Evolutionary conservation across 331 rosid species (phyloP), one percentile per base, ranked within the genome.

Genomic region (Telfairia occidentalis): DNA sequence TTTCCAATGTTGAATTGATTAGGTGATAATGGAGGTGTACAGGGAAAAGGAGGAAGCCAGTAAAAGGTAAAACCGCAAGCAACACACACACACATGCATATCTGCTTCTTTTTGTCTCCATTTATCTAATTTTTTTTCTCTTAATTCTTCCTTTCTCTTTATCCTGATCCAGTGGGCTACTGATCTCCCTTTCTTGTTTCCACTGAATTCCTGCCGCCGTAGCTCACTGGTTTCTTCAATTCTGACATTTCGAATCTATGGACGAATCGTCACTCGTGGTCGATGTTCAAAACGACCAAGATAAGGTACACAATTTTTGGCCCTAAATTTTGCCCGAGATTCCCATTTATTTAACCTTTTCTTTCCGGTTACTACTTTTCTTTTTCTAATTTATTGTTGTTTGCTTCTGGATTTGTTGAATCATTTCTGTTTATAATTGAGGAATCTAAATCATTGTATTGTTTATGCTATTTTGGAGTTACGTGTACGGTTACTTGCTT

Each of bases 211-310:
- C 24, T 2, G 18, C 75, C 7, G 75, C 50, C 32, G 16, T 37
- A 23, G 13, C 38, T 69, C 49, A 26, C 37, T 69, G 38, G 3
- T 40, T 40, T 16, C 4, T 61, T 61, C 70, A 77, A 48, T 81
- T 74, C 53, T 34, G 30, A 43, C 40, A 16, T 16, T 59, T 4
- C 30, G 71, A 75, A 60, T 71, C 70, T 71, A 79, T 82, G 84
- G 96, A 90, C 70, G 93, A 92, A 86, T 86, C 90, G 78, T 84
- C 89, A 66, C n/a, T n/a, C n/a, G 53, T 78, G 29, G 83, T 84
- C n/a, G 87, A 80, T 82, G 82, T 77, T 76, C 83, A 81, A 32
- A 64, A 57, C n/a, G 75, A 60, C 79, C 86, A 82, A 78, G 87
- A 81, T 79, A 87, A 82, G 98, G 97, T 91, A 81, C 77, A 55